These are phyloP conservation scores for Cerrena zonata DNA, from an alignment of 1,284 basidiomycete genomes.

Conservation along the genomic window DNA sequence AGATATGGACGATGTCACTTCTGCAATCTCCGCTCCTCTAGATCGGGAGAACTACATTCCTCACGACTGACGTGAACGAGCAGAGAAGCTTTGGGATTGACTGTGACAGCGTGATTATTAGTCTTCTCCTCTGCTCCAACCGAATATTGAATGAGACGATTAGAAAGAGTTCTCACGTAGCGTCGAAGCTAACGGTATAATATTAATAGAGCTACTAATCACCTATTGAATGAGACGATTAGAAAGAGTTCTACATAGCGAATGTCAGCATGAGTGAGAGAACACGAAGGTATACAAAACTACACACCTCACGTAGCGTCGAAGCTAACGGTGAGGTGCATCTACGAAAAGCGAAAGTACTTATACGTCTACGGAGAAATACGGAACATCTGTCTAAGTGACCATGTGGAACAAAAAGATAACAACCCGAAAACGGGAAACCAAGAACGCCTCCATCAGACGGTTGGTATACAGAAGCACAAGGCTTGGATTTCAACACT, in stretches of 20 bases:
- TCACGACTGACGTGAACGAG: too few relatives aligned
- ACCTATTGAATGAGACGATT: background rate
- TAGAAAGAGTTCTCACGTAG: background rate
- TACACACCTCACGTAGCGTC: background rate
- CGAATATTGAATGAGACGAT: too few relatives aligned
- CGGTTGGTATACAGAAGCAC: background rate
- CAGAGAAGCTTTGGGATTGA: too few relatives aligned
- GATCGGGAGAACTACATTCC: too few relatives aligned
- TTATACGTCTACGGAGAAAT: background rate
- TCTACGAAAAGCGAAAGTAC: background rate
- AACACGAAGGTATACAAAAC: too few relatives aligned
- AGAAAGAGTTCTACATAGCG: background rate
- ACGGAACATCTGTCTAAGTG: background rate
- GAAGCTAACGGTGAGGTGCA: background rate
- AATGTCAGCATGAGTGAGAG: background rate
- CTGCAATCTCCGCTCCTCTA: too few relatives aligned
- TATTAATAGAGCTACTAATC: background rate
- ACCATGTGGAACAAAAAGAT: background rate
- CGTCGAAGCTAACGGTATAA: background rate
- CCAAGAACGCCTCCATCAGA: background rate
- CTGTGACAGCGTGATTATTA: too few relatives aligned
- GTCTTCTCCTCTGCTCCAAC: too few relatives aligned
- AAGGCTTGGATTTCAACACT: constrained; percentile 9
- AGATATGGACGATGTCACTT: too few relatives aligned
- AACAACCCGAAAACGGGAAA: background rate